Evolutionary conservation across 257 asterid genomes (phyloP).

Genomic region (Gentiana dahurica): DNA sequence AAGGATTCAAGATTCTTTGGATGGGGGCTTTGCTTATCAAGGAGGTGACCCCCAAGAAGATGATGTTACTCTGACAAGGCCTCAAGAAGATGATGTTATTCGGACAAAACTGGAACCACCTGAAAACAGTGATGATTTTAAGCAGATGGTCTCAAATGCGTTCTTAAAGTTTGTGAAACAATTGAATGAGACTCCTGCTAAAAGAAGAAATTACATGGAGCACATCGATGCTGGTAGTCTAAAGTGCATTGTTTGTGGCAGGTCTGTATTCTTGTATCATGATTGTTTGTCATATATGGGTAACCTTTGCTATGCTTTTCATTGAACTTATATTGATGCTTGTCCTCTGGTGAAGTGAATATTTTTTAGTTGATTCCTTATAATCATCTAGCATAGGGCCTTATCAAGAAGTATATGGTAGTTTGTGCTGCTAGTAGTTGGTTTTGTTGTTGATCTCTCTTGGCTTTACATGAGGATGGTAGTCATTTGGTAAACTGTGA

Average conservation of each 20-base stretch:
- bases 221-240: constrained; percentile 43
- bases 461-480: not conserved
- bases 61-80: constrained; percentile 21
- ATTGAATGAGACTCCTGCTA: constrained; percentile 39
- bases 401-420: not conserved
- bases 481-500: not conserved
- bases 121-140: constrained; percentile 60
- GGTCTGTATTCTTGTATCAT: constrained; percentile 50
- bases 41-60: constrained; percentile 21
- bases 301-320: constrained; percentile 3
- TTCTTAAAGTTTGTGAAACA: constrained; percentile 60
- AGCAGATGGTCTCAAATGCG: constrained; percentile 48
- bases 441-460: not conserved
- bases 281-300: constrained; percentile 5
- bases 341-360: not conserved
- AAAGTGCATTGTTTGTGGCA: constrained; percentile 67
- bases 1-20: constrained; percentile 21
- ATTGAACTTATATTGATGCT: constrained; percentile 1
- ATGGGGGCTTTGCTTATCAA: constrained; percentile 21
- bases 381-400: not conserved
- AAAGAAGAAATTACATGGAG: constrained; percentile 38
- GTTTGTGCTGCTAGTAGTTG: not conserved
- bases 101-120: constrained; percentile 40
- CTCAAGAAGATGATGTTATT: constrained; percentile 19
- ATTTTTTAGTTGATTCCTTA: not conserved